Evolutionary conservation across 371 early-diverging fungal genomes (phyloP).

Genomic region (Saksenaea oblongispora): DNA sequence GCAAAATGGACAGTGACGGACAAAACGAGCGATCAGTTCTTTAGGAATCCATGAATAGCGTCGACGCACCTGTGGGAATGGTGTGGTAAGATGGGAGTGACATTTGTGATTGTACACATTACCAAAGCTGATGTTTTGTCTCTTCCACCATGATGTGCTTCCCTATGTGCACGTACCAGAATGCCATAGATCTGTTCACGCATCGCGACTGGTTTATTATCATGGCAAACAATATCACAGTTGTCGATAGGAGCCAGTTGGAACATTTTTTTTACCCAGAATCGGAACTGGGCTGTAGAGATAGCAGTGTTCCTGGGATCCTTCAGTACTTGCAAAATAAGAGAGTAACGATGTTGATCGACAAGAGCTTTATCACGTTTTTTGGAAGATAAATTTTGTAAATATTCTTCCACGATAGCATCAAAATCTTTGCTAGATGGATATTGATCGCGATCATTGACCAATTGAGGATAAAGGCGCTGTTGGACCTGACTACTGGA

Average conservation of each 20-base stretch:
- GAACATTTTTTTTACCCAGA: constrained; percentile 74
- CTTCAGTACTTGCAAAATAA: constrained; percentile 56
- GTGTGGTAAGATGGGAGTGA: background rate
- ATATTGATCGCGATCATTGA: constrained; percentile 39
- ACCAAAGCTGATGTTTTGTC: constrained; percentile 68
- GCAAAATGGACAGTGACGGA: constrained; percentile 38
- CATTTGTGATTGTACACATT: constrained; percentile 5
- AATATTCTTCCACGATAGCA: constrained; percentile 52
- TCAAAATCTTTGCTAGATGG: constrained; percentile 44
- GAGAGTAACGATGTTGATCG: constrained; percentile 51
- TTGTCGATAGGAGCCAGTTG: constrained; percentile 33
- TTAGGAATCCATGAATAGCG: constrained; percentile 40
- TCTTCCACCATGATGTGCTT: constrained; percentile 63
- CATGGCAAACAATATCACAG: constrained; percentile 53
- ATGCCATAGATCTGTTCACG: constrained; percentile 61
- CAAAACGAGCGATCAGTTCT: constrained; percentile 36
- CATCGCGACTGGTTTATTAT: constrained; percentile 61
- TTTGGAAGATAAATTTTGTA: constrained; percentile 57
- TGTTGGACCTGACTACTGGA: constrained; percentile 2
- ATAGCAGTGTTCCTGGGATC: constrained; percentile 62
- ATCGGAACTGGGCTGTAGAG: constrained; percentile 65
- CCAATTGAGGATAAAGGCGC: background rate
- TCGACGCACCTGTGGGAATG: constrained; percentile 28
- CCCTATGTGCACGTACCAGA: constrained; percentile 57
- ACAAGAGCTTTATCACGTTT: constrained; percentile 65